Conservation (phyloP, 768 basidiomycete genomes). For the Trametes gibbosa region DNA sequence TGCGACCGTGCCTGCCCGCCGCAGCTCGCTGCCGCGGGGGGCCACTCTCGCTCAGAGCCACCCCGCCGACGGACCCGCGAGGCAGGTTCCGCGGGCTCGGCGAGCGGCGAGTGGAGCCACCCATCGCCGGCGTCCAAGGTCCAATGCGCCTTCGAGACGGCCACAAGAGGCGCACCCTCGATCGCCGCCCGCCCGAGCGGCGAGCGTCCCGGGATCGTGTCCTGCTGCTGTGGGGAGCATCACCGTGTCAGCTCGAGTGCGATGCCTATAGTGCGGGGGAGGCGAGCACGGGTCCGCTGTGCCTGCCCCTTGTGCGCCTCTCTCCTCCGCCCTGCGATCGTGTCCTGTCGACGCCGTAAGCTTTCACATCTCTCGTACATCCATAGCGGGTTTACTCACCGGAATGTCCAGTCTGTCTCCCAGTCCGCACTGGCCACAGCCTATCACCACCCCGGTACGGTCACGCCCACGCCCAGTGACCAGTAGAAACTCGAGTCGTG, state of each 20-base stretch:
- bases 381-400: background rate
- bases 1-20: background rate
- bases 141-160: too few species aligned
- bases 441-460: background rate
- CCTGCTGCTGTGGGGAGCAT: slow-evolving; percentile 1
- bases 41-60: too few species aligned
- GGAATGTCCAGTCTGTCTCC: background rate
- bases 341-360: background rate
- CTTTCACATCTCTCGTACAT: background rate
- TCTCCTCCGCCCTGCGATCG: background rate
- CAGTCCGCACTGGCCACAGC: too few species aligned
- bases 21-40: background rate
- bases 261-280: background rate
- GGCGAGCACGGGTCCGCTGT: background rate
- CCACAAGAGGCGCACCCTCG: too few species aligned
- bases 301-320: background rate
- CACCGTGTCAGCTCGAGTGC: background rate
- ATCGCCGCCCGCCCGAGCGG: background rate
- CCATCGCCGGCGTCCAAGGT: background rate
- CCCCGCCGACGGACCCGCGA: too few species aligned
- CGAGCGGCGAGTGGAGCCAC: too few species aligned
- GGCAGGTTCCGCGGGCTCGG: too few species aligned
- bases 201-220: background rate
- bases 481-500: too few species aligned
- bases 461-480: too few species aligned